Percentiles rank a stretch among this genome's conserved stretches.
Conservation (phyloP, 305 asterid species). For the Fraxinus baroniana region DNA sequence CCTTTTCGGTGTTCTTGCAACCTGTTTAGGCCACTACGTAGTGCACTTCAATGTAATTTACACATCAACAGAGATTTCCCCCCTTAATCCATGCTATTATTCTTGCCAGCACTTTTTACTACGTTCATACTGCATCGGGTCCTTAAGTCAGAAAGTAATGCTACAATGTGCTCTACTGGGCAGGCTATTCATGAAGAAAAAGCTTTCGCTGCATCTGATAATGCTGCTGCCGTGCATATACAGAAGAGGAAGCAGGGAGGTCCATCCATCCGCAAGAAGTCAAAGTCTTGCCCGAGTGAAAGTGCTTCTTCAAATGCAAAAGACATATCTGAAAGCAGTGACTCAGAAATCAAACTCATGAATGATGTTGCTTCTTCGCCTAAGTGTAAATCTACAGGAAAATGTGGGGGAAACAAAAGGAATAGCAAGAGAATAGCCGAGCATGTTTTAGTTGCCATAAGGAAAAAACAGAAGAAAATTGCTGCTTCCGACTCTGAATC, state of each 20-base stretch:
- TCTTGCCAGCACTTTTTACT: constrained; percentile 23
- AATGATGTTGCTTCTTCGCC: constrained; percentile 54
- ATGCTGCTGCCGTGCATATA: constrained; percentile 39
- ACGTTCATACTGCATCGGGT: constrained; percentile 41
- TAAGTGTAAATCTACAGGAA: constrained; percentile 46
- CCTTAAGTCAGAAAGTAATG: constrained; percentile 43
- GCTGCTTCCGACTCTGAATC: constrained; percentile 61
- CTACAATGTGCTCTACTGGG: constrained; percentile 34
- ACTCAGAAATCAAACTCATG: constrained; percentile 52
- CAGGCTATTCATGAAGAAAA: constrained; percentile 47
- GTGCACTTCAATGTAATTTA: background rate
- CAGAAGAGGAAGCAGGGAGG: constrained; percentile 57
- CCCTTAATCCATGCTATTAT: constrained; percentile 4
- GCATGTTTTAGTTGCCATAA: constrained; percentile 60
- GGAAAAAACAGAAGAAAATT: constrained; percentile 72
- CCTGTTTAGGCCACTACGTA: constrained; percentile 12
- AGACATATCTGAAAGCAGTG: constrained; percentile 43
- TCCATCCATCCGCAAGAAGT: constrained; percentile 44
- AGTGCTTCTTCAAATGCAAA: constrained; percentile 57
- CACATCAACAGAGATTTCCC: background rate
- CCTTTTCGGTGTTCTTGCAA: background rate
- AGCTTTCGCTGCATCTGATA: constrained; percentile 34
- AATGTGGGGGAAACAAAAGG: constrained; percentile 56
- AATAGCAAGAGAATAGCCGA: constrained; percentile 89
- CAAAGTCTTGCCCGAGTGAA: constrained; percentile 66